Evolutionary conservation across 305 asterid species (phyloP).

Genomic region (Euphrasia arctica): DNA sequence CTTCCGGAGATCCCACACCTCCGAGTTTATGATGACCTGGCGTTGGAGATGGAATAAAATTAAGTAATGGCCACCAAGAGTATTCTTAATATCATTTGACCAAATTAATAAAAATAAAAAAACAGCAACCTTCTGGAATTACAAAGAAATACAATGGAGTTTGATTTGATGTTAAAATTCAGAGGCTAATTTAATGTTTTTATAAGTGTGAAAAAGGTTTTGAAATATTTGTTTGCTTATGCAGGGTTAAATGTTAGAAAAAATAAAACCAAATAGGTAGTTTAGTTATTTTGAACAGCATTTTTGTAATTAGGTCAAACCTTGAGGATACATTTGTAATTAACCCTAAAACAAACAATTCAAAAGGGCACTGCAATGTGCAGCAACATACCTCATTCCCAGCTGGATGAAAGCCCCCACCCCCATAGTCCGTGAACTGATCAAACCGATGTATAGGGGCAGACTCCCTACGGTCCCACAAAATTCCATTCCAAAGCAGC

Average conservation of each 20-base stretch:
- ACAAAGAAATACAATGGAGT: not conserved
- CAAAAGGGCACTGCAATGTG: not conserved
- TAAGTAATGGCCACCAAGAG: too few species aligned
- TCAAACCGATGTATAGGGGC: slow-evolving; percentile 84
- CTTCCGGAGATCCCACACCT: slow-evolving; percentile 98
- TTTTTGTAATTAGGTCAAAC: not conserved
- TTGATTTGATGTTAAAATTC: too few species aligned
- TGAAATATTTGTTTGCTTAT: not conserved
- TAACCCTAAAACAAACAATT: not conserved
- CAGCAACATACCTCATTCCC: slow-evolving; percentile 78
- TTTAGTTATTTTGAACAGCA: not conserved
- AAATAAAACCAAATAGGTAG: not conserved
- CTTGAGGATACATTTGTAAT: not conserved
- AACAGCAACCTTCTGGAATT: too few species aligned
- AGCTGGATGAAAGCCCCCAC: slow-evolving; percentile 99
- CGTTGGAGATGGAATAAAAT: too few species aligned
- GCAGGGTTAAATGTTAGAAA: not conserved
- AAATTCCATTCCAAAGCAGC: slow-evolving; percentile 95
- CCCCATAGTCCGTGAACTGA: slow-evolving; percentile 88
- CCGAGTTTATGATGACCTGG: slow-evolving; percentile 95
- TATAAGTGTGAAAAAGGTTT: too few species aligned
- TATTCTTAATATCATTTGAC: too few species aligned
- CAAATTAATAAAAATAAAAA: too few species aligned
- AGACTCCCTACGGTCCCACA: slow-evolving; percentile 89
- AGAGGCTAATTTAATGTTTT: too few species aligned